These are phyloP conservation scores for Stemphylium lycopersici DNA, from an alignment of 2,329 filamentous ascomycete genomes.

Conservation along the genomic window DNA sequence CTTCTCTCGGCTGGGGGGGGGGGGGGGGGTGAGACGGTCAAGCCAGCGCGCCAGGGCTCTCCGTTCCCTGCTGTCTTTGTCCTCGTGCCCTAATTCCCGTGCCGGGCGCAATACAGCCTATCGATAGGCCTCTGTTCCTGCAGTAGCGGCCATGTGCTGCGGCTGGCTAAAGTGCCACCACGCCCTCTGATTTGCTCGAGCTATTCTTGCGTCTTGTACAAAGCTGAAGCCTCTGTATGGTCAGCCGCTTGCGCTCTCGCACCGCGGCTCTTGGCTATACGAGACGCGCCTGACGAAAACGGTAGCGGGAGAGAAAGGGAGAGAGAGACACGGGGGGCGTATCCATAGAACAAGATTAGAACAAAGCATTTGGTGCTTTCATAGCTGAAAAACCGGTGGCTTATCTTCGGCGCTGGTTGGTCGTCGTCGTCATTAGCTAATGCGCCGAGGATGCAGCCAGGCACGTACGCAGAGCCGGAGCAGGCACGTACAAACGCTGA, in stretches of 20 bases:
- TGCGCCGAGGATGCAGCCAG: no score
- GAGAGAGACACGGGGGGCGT: no score
- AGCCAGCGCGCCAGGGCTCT: no score
- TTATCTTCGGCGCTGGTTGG: no score
- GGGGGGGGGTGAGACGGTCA: no score
- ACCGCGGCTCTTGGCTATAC: background rate
- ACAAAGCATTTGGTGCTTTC: background rate
- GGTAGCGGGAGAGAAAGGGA: no score
- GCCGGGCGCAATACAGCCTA: constrained; percentile 3
- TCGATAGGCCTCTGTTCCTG: constrained; percentile 15
- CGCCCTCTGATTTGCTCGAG: constrained; percentile 1
- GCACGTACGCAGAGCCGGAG: no score
- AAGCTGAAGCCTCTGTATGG: constrained; percentile 2
- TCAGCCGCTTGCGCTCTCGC: background rate
- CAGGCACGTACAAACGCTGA: no score
- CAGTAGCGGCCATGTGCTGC: constrained; percentile 9
- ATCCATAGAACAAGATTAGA: background rate
- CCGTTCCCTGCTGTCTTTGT: no score
- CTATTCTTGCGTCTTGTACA: constrained; percentile 8
- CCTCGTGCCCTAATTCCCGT: background rate
- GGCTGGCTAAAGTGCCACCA: constrained; percentile 4
- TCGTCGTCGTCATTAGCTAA: no score
- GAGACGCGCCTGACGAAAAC: background rate
- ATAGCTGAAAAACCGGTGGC: no score
- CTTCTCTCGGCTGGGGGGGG: no score